Conservation (phyloP, 2,329 filamentous ascomycete genomes). For the Iodosphaeria phyllophila region DNA sequence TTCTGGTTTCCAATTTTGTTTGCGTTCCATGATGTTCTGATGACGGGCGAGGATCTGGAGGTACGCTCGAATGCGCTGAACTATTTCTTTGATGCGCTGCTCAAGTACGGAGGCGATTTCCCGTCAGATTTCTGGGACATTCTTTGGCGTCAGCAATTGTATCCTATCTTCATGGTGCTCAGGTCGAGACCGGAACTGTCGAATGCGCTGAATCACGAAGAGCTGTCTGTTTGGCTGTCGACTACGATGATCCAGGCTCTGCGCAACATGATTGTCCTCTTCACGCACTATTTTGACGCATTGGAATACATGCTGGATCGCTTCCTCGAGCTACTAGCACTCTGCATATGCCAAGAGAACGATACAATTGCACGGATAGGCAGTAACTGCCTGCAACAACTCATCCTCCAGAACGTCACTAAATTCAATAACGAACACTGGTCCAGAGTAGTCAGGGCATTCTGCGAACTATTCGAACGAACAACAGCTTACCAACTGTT, state of each 20-base stretch:
- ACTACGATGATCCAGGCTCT: constrained; percentile 98
- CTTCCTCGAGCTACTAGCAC: constrained; percentile 82
- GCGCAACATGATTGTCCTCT: constrained; percentile 94
- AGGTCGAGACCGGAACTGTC: constrained; percentile 93
- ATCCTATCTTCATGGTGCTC: constrained; percentile 95
- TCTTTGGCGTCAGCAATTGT: constrained; percentile 88
- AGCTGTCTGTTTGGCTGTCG: constrained; percentile 94
- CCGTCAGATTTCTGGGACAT: constrained; percentile 96
- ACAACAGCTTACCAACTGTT: constrained; percentile 94
- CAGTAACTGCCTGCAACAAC: constrained; percentile 91
- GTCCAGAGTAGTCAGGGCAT: constrained; percentile 85
- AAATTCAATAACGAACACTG: constrained; percentile 83
- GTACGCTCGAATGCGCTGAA: constrained; percentile 80
- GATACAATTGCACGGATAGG: constrained; percentile 96
- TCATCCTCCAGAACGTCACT: constrained; percentile 88
- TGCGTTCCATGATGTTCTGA: constrained; percentile 94
- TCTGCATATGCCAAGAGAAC: constrained; percentile 98
- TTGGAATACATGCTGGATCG: constrained; percentile 95
- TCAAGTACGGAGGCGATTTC: constrained; percentile 80
- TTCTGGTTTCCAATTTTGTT: constrained; percentile 98
- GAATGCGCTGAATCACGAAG: constrained; percentile 88
- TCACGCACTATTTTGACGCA: constrained; percentile 95
- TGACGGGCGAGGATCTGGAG: constrained; percentile 97
- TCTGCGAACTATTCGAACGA: constrained; percentile 85
- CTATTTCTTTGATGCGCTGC: constrained; percentile 89